Percentiles rank a stretch among this genome's conserved stretches.
phyloP scores from a whole-genome alignment of 2,329 filamentous ascomycete genomes.

The Penicillium sp. region DNA sequence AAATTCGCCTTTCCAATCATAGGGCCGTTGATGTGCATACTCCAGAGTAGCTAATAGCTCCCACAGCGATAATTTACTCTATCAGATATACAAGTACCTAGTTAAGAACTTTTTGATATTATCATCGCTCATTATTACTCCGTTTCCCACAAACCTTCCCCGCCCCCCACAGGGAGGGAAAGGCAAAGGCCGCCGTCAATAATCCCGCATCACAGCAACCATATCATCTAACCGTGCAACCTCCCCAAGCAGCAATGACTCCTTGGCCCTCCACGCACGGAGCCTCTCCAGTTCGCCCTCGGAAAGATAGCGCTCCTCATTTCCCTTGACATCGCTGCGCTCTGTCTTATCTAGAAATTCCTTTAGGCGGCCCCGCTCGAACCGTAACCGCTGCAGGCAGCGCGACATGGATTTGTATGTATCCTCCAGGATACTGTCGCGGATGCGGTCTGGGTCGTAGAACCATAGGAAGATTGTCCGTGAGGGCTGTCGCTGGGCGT shows the following conservation, averaged over 20 bases:
- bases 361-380: constrained; percentile 73
- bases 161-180: too few species aligned
- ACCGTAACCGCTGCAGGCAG: constrained; percentile 77
- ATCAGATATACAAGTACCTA: background rate
- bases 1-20: too few species aligned
- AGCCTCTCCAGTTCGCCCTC: constrained; percentile 73
- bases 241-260: constrained; percentile 77
- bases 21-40: too few species aligned
- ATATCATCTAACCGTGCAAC: constrained; percentile 82
- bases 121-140: constrained; percentile 1
- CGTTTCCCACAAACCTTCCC: background rate
- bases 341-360: constrained; percentile 80
- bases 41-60: too few species aligned
- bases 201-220: constrained; percentile 82
- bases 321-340: constrained; percentile 82
- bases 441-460: constrained; percentile 77
- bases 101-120: background rate
- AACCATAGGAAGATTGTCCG: constrained; percentile 91
- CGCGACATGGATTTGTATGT: constrained; percentile 90
- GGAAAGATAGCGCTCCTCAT: constrained; percentile 79
- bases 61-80: too few species aligned
- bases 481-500: constrained; percentile 78
- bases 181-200: constrained; percentile 45
- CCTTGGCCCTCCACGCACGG: constrained; percentile 64
- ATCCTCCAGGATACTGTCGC: constrained; percentile 74